Conservation (phyloP, 176 grass and related monocot genomes). For the Avena eriantha region DNA sequence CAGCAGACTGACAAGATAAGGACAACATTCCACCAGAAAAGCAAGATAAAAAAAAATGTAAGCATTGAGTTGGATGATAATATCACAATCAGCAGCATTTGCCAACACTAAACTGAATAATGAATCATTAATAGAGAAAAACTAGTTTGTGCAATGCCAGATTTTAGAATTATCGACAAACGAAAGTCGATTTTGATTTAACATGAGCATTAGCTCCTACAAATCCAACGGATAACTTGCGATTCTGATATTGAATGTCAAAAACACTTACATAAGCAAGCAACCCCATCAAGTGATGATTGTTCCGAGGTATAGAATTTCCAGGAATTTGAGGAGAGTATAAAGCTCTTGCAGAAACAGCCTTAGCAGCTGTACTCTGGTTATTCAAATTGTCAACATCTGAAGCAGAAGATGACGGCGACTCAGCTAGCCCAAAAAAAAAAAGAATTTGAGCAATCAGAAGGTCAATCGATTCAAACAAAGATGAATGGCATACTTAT, state of each 20-base stretch:
- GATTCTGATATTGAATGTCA: slow-evolving; percentile 9
- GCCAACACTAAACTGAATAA: not conserved
- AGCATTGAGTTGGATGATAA: slow-evolving; percentile 18
- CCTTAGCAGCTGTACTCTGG: slow-evolving; percentile 53
- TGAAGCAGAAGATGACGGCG: slow-evolving; percentile 77
- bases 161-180: not conserved
- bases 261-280: slow-evolving; percentile 77
- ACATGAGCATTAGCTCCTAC: slow-evolving; percentile 10
- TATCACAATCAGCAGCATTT: slow-evolving; percentile 13
- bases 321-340: slow-evolving; percentile 68
- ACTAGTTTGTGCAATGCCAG: not conserved
- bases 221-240: not conserved
- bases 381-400: slow-evolving; percentile 86
- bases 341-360: slow-evolving; percentile 54
- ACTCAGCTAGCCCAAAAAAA: slow-evolving; percentile 54
- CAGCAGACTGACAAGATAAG: slow-evolving; percentile 29
- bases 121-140: slow-evolving; percentile 13
- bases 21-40: slow-evolving; percentile 19
- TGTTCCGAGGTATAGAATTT: slow-evolving; percentile 69
- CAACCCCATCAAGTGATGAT: slow-evolving; percentile 82
- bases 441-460: slow-evolving; percentile 29
- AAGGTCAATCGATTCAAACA: slow-evolving; percentile 36
- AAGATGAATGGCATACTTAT: slow-evolving; percentile 22
- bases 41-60: not conserved
- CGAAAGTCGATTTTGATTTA: slow-evolving; percentile 12